phyloP scores from a whole-genome alignment of 352 stramenopile species.

The Phytophthora meadii region DNA sequence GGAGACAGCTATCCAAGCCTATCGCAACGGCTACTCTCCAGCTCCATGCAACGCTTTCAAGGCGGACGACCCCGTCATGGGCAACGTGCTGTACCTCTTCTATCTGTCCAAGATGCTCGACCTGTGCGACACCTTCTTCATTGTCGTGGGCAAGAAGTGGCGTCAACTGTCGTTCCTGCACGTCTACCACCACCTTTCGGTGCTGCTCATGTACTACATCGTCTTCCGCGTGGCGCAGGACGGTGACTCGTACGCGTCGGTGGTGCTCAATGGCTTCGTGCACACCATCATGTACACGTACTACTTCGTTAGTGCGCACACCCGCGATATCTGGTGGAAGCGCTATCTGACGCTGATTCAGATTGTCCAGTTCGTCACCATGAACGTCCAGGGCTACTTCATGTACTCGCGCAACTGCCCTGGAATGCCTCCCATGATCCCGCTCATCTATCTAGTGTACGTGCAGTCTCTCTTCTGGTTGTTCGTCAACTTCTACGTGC shows the following conservation, averaged over 20 bases:
- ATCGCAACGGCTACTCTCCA: constrained; percentile 87
- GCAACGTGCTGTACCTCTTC: constrained; percentile 95
- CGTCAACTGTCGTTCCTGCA: constrained; percentile 96
- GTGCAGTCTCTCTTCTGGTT: constrained; percentile 95
- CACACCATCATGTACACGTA: constrained; percentile 99
- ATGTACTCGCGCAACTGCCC: constrained; percentile 86
- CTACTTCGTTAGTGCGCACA: constrained; percentile 97
- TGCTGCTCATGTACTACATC: constrained; percentile 96
- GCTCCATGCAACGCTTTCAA: constrained; percentile 91
- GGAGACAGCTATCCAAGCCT: constrained; percentile 89
- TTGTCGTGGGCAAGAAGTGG: constrained; percentile 96
- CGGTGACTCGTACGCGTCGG: constrained; percentile 95
- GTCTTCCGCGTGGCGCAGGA: constrained; percentile 93
- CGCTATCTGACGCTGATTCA: constrained; percentile 94
- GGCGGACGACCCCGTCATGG: constrained; percentile 84
- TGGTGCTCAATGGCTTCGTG: constrained; percentile 96
- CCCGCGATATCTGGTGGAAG: constrained; percentile 97
- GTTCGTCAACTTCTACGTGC: constrained; percentile 96
- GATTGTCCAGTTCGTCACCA: constrained; percentile 92
- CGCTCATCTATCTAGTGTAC: constrained; percentile 91
- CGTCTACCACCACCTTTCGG: constrained; percentile 97
- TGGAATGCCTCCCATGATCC: constrained; percentile 69
- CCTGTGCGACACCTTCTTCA: constrained; percentile 94
- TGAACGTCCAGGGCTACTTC: constrained; percentile 70
- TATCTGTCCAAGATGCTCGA: constrained; percentile 95